A percentile compares a stretch with the other conserved stretches of the same genome.
Conservation (phyloP, 1,139 yeast species). For the Debaryomycetaceae sp. region DNA sequence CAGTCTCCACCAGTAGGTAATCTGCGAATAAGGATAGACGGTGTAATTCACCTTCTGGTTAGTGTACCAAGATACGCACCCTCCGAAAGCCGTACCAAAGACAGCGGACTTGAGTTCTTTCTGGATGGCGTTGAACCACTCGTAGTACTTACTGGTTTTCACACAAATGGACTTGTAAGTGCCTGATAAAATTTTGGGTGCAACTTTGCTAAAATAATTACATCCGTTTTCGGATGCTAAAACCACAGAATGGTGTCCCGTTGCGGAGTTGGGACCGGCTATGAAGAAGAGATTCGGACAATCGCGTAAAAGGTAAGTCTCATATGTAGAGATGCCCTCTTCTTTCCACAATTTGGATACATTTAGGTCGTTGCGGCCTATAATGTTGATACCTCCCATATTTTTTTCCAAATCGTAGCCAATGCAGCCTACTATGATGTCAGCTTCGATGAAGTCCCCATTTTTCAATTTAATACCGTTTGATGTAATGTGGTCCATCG, state of each 20-base stretch:
- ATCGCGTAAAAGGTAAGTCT: conserved; percentile 30
- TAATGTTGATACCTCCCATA: conserved; percentile 16
- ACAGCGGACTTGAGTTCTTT: conserved; percentile 25
- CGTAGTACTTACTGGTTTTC: conserved; percentile 30
- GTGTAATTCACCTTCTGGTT: conserved; percentile 27
- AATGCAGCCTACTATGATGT: conserved; percentile 44
- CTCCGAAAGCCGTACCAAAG: conserved; percentile 41
- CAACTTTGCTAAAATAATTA: conserved; percentile 21
- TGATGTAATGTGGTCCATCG: conserved; percentile 25
- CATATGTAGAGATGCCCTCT: conserved; percentile 35
- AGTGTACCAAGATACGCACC: conserved; percentile 43
- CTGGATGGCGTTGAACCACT: conserved; percentile 33
- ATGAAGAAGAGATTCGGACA: conserved; percentile 36
- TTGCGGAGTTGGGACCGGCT: conserved; percentile 43
- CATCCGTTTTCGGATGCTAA: conserved; percentile 40
- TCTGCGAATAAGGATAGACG: conserved; percentile 40
- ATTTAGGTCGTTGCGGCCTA: conserved; percentile 26
- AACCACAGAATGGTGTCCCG: conserved; percentile 44
- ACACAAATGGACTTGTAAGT: conserved; percentile 27
- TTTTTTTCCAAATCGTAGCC: conserved; percentile 31
- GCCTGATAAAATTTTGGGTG: conserved; percentile 28
- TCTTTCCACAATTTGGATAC: conserved; percentile 25
- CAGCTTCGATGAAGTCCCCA: conserved; percentile 31
- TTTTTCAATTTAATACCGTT: conserved; percentile 27
- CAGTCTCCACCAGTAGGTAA: conserved; percentile 28